Evolutionary conservation across 202 grass and related monocot genomes (phyloP), one percentile per base, ranked within the genome.

Genomic region (Eragrostis tef): DNA sequence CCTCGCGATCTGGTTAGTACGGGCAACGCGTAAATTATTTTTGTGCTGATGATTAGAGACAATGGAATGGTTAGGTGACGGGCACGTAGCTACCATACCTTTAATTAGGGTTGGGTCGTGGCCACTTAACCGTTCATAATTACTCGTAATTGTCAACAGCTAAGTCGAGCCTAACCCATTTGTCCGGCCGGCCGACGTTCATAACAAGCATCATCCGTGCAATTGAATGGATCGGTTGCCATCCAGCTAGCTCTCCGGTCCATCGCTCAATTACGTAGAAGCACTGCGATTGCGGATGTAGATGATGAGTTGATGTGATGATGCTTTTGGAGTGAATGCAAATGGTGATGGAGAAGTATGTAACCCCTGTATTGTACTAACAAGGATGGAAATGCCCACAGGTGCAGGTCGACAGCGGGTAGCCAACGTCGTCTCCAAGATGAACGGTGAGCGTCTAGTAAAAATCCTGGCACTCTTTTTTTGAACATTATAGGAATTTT

Each of bases 371-470:
- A 31, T 31, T 31, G 54, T 43, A 71, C 10, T 50, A 17, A 63
- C 26, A 58, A 46, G 64, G 63, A 64, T 67, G 27, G 9, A 53
- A 80, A 25, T 77, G 9, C 0, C 6, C n/a, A 4, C 81, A 97
- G 97, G 90, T 96, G 62, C 97, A 99, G 75, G 93, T 99, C 93
- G 87, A 53, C 78, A 79, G 81, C 90, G 97, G 45, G 87, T 99
- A 45, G 87, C 97, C 60, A 90, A 86, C 50, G 83, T 99, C 19
- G 87, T 99, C 78, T 93, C 97, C 86, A 99, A 91, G 86, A 99
- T 99, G 97, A 94, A 99, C 39, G 84, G 97, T 97, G 64, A 96
- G 89, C 73, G 83, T 87, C 59, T 6, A 75, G 47, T 53, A 14
- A 16, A 6, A 11, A 31, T 1, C 1, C 4, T 46, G 21, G 13